Evolutionary conservation across 2,329 filamentous ascomycete species (phyloP), one percentile per base, ranked within the genome.

Genomic region (Calonectria leucothoes): DNA sequence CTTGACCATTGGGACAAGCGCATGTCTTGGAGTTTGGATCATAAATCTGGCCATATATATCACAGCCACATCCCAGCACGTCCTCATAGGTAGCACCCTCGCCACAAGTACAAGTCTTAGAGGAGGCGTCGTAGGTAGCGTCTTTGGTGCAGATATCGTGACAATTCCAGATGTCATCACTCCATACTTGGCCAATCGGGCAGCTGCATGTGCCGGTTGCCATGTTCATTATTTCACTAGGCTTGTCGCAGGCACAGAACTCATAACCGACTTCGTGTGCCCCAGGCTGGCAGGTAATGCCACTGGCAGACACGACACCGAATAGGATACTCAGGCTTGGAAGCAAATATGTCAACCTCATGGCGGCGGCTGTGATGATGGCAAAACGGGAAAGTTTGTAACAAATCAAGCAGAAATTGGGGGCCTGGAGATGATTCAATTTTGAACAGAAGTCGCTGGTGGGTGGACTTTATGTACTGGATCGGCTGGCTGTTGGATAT

Each of bases 331-430:
- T 76, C 17, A 74, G 45, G 64, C 70, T 77, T 71, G 75, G 29
- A 33, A 77, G 31, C 3, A 77, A 59, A 27, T 73, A 51, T 31
- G 73, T 78, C 69, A 77, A 67, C 67, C 70, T 74, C 76, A 77
- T 77, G 64, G 42, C 69, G 69, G 74, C 76, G 57, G 55, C 67
- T 48, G 17, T 75, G 69, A 51, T 57, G 23, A 49, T 33, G 33
- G 23, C 45, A 52, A 72, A 67, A 23, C 27, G 14, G 69, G 74
- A 68, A 61, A 66, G 74, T 55, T 52, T 48, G 66, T 27, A 12
- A 8, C 10, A 3, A n/a, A 27, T 10, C n/a, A 6, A 5, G 57
- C 1, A 35, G 6, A 37, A 17, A 6, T 15, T 11, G 8, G 5
- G 27, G 27, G 20, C 15, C 11, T 8, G 8, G n/a, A 37, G 7